Evolutionary conservation across 257 asterid genomes (phyloP).

Genomic region (Apocynum venetum): DNA sequence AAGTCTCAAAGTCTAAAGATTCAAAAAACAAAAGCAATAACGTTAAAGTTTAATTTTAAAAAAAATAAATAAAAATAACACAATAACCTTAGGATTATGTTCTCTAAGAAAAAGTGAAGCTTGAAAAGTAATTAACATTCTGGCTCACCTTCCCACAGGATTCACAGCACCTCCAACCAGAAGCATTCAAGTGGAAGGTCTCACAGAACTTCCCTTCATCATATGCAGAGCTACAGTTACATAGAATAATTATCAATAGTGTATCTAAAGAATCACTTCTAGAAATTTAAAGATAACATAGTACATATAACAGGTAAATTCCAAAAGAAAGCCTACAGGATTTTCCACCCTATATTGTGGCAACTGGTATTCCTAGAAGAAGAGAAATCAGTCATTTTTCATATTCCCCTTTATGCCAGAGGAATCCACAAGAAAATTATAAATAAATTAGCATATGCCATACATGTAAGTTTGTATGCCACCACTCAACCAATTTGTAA

Average conservation of each 20-base stretch:
- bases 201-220: conserved; percentile 94
- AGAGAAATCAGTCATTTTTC: background rate
- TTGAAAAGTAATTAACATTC: conserved; percentile 3
- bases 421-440: background rate
- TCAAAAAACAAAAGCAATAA: background rate
- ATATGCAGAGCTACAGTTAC: conserved; percentile 56
- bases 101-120: background rate
- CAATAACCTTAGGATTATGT: background rate
- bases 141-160: conserved; percentile 95
- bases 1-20: background rate
- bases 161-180: conserved; percentile 99
- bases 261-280: background rate
- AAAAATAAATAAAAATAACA: background rate
- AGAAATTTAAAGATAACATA: background rate
- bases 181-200: conserved; percentile 74
- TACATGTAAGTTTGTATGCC: background rate
- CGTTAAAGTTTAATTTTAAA: background rate
- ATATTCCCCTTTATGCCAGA: background rate
- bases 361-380: background rate
- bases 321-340: background rate
- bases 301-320: background rate
- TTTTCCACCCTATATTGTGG: background rate
- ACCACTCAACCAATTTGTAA: background rate
- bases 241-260: conserved; percentile 7
- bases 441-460: background rate